Conservation (phyloP, 306 rosid genomes). For the Cercis canadensis region DNA sequence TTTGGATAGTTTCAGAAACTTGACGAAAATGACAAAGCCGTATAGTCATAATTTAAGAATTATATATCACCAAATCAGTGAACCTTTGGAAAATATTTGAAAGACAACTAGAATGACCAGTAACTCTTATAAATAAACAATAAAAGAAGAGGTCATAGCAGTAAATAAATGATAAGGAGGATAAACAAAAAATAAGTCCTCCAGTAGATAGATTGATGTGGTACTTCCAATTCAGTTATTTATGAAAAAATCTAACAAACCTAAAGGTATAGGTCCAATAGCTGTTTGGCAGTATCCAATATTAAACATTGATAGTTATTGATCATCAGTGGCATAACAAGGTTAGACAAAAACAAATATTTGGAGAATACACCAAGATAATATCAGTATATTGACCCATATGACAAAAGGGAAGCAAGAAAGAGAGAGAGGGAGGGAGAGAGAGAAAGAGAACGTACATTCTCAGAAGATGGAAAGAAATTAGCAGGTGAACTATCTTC, state of each 20-base stretch:
- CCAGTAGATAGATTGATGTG: not conserved
- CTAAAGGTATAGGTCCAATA: not conserved
- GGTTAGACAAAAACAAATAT: constrained; percentile 19
- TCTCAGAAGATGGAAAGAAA: constrained; percentile 60
- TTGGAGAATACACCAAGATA: constrained; percentile 8
- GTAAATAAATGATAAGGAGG: constrained; percentile 3
- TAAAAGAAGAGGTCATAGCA: not conserved
- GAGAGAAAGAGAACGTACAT: constrained; percentile 55
- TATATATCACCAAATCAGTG: not conserved
- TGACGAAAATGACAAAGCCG: constrained; percentile 16
- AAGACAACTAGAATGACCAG: not conserved
- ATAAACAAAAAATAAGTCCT: constrained; percentile 15
- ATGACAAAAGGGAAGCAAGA: too few relatives aligned
- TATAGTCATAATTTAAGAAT: not conserved
- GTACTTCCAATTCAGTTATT: not conserved
- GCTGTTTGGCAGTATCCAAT: not conserved
- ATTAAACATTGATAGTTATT: not conserved
- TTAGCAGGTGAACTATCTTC: constrained; percentile 57
- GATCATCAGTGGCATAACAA: constrained; percentile 4
- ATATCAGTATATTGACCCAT: too few relatives aligned
- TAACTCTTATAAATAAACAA: constrained; percentile 5
- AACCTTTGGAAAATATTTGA: constrained; percentile 15
- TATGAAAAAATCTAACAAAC: not conserved
- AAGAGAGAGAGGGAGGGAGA: not conserved
- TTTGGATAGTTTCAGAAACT: not conserved